A percentile compares a stretch with the other conserved stretches of the same genome.
Conservation (phyloP, 805 yeast genomes). For the Hanseniaspora pseudoguilliermondii region DNA sequence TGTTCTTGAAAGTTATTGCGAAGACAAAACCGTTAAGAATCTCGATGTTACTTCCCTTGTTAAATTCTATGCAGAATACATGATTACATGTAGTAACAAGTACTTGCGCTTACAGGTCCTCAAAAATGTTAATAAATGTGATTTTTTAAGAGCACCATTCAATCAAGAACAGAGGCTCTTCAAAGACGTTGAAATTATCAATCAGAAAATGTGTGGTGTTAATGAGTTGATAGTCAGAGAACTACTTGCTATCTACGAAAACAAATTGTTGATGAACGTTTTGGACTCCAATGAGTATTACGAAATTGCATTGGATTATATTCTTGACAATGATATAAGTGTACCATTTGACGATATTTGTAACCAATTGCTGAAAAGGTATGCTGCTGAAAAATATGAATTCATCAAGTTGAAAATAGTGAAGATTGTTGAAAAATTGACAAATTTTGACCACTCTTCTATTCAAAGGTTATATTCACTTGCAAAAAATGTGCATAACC, state of each 20-base stretch:
- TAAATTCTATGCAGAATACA: neutral
- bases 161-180: neutral
- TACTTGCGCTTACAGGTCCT: conserved; percentile 6
- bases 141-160: neutral
- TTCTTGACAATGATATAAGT: neutral
- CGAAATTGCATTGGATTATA: conserved; percentile 4
- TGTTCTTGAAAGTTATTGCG: neutral
- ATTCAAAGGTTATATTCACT: no score
- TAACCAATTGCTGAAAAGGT: neutral
- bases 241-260: neutral
- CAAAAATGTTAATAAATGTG: neutral
- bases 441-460: neutral
- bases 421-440: neutral
- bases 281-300: neutral
- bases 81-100: neutral
- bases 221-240: neutral
- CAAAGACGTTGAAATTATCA: neutral
- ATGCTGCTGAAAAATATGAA: neutral
- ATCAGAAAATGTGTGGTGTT: neutral
- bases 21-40: neutral
- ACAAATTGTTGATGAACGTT: neutral
- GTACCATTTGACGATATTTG: neutral
- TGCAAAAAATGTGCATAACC: neutral
- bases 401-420: conserved; percentile 9
- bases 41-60: neutral